Evolutionary conservation across 1,284 basidiomycete genomes (phyloP), one percentile per base, ranked within the genome.

Genomic region (Ganoderma lingzhi): DNA sequence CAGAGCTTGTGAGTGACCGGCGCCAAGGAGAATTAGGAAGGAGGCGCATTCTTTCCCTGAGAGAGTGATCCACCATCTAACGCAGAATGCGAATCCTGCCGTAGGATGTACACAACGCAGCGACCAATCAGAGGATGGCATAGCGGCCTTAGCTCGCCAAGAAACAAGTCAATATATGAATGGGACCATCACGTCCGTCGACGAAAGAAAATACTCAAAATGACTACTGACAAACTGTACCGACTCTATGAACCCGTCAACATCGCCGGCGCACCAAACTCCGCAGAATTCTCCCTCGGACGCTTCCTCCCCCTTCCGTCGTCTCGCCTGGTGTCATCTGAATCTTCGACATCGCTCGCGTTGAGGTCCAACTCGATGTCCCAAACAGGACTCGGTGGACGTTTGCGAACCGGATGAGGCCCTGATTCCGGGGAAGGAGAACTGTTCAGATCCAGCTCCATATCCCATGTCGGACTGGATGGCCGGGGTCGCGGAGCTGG

Each of bases 281-380:
- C 70, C 30, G 64, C 71, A 8, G 72, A 73, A 10, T 70, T 68
- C 51, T 73, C 66, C 28, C 70, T 59, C 14, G 64, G 72, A 28
- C 70, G 68, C 39, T 73, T 73, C 35, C 62, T 60, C 37, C 39
- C 64, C 28, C 70, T 48, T 17, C 55, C 48, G 3, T 64, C 62
- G 17, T 65, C 63, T 15, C 55, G 61, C 28, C 55, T 63, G 28
- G 39, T 42, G 3, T 53, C 72, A 1, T 45, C 66, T 2, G 19
- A 19, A 3, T 75, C 75, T 30, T 78, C 76, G 3, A 63, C 61
- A 14, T 80, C 78, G n/a, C 77, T 77, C 12, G 79, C 78, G 65
- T 84, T 82, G 53, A 84, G 73, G 61, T 86, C 85, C 2, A 84
- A 79, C 71, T 91, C 90, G 56, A 91, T 89, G 71, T 90, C 88